Conservation (phyloP, 306 rosid species). For the Vigna unguiculata region DNA sequence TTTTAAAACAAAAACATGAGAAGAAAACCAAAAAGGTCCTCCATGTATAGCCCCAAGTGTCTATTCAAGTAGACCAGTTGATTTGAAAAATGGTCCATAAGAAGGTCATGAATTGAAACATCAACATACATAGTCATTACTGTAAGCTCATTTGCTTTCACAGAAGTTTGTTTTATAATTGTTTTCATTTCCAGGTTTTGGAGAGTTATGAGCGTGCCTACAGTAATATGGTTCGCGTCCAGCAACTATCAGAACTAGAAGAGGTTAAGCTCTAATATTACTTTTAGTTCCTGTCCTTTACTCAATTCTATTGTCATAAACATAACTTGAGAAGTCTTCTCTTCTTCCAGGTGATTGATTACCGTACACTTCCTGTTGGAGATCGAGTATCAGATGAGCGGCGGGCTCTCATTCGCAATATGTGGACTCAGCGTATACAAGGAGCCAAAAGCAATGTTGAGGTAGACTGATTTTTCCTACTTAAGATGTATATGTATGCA, state of each 20-base stretch:
- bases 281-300: slow-evolving; percentile 12
- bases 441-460: slow-evolving; percentile 95
- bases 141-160: not conserved
- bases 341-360: slow-evolving; percentile 84
- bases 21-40: not conserved
- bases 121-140: not conserved
- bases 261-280: slow-evolving; percentile 65
- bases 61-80: not conserved
- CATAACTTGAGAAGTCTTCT: slow-evolving; percentile 28
- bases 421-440: slow-evolving; percentile 99
- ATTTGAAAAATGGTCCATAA: not conserved
- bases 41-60: not conserved
- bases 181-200: slow-evolving; percentile 69
- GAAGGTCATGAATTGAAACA: not conserved
- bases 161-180: not conserved
- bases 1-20: not conserved
- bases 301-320: slow-evolving; percentile 7
- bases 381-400: slow-evolving; percentile 89
- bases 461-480: slow-evolving; percentile 53
- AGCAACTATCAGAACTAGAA: slow-evolving; percentile 94
- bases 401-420: slow-evolving; percentile 88
- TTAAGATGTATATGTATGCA: slow-evolving; percentile 13
- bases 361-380: slow-evolving; percentile 80
- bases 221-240: slow-evolving; percentile 96
- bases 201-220: slow-evolving; percentile 99